Base-by-base conservation (phyloP, 345 rosid species). In the Iberis pinnata region DNA sequence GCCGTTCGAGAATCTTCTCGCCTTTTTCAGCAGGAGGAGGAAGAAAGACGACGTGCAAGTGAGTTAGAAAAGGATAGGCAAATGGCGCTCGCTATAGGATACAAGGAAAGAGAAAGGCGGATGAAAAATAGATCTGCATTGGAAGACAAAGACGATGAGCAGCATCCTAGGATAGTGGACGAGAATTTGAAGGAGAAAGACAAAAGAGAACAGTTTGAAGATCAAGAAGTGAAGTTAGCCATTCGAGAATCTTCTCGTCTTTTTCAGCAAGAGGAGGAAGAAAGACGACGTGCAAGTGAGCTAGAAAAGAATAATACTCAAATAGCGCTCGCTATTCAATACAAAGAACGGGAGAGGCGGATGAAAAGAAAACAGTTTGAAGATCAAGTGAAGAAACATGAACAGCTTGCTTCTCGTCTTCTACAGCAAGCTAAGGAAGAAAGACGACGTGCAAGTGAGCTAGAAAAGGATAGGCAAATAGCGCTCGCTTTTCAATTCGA, bases 181-280 rank as follows among this genome's bases (percentile, higher is more conserved):
- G n/a, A n/a, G n/a, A n/a, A n/a, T n/a, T n/a, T n/a, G n/a, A n/a
- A n/a, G n/a, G n/a, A n/a, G n/a, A n/a, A n/a, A n/a, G n/a, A n/a
- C n/a, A 33, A 74, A 51, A 19, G 16, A 9, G 47, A 22, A 10
- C 29, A 5, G 18, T 32, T 35, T 5, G 67, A 49, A 56, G 44
- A 18, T 37, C 56, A 77, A 62, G 86, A 80, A 68, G 37, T 75
- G 53, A 82, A 82, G 69, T n/a, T n/a, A n/a, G 50, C 62, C 56
- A 12, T 31, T 41, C 37, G 45, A 47, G 50, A 31, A 31, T 31
- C 35, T 31, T 5, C 35, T 31, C 35, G 9, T 9, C 35, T 6
- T 7, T 9, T 4, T 31, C 9, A 31, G 9, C 7, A 8, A 31
- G 35, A 31, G 10, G 9, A 31, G 35, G 9, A 31, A 8, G 9